Percentiles rank a stretch among this genome's conserved stretches.
Conservation (phyloP, 2,329 filamentous ascomycete genomes). For the Cytospora piceicola region DNA sequence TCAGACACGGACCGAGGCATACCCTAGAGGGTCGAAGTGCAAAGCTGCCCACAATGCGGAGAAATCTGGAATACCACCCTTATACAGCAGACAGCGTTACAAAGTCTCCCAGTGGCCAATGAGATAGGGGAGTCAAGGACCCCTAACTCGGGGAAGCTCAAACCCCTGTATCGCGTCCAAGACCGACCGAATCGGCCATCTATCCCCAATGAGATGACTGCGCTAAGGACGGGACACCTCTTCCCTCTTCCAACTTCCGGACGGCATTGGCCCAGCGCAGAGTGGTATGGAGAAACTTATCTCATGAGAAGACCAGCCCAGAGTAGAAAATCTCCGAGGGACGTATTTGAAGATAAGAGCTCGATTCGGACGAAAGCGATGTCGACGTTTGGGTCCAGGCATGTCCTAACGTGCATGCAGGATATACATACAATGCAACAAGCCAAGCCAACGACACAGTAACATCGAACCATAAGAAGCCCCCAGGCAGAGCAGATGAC, state of each 20-base stretch:
- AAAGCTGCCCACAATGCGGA: too few species aligned
- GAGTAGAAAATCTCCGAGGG: not conserved
- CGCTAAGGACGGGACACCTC: not conserved
- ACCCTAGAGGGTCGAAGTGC: too few species aligned
- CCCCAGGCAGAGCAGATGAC: slow-evolving; percentile 52
- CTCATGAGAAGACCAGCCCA: not conserved
- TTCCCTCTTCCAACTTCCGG: not conserved
- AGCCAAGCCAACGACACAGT: slow-evolving; percentile 48
- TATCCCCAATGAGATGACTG: not conserved
- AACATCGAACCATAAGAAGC: slow-evolving; percentile 57
- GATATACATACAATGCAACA: slow-evolving; percentile 56
- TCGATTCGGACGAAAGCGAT: not conserved
- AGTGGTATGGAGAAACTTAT: not conserved
- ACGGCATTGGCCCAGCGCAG: not conserved
- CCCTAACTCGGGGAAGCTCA: too few species aligned
- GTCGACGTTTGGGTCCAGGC: not conserved
- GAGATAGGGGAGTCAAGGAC: too few species aligned
- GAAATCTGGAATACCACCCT: too few species aligned
- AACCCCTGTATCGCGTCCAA: not conserved
- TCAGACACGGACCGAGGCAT: too few species aligned
- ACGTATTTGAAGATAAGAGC: not conserved
- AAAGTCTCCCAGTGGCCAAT: too few species aligned
- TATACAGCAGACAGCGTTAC: too few species aligned
- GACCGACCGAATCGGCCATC: not conserved
- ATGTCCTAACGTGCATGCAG: slow-evolving; percentile 1